Percentiles rank a stretch among this genome's conserved stretches.
Conservation (phyloP, 805 yeast species). For the Cyberlindnera suaveolens region DNA sequence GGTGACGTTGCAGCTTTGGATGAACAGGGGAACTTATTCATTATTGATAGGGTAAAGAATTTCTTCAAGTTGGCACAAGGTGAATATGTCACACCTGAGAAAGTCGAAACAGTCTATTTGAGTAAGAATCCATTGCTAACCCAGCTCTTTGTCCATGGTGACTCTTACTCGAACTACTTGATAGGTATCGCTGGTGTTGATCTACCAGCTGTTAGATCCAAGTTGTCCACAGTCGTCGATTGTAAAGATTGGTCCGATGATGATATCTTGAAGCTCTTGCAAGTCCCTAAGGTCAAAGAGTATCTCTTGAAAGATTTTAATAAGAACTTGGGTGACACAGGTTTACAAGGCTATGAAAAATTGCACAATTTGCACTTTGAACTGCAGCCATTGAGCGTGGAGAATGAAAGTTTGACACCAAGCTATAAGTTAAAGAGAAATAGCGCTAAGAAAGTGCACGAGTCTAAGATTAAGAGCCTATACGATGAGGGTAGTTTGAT, state of each 20-base stretch:
- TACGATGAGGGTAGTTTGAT: constrained; percentile 40
- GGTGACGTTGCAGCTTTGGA: constrained; percentile 49
- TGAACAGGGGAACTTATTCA: constrained; percentile 40
- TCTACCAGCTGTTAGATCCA: constrained; percentile 21
- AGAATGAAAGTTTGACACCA: constrained; percentile 59
- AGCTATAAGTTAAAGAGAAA: constrained; percentile 51
- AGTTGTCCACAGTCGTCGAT: neutral
- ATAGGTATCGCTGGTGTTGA: constrained; percentile 53
- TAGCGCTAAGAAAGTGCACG: constrained; percentile 39
- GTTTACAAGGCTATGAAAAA: constrained; percentile 49
- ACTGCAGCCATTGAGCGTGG: constrained; percentile 54
- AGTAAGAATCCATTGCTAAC: constrained; percentile 34
- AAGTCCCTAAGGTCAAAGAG: constrained; percentile 5
- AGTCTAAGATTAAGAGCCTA: constrained; percentile 33
- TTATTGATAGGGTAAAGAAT: constrained; percentile 61
- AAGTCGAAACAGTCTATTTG: constrained; percentile 50
- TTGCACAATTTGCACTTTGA: constrained; percentile 47
- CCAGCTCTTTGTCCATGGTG: constrained; percentile 52
- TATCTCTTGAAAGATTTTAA: constrained; percentile 5
- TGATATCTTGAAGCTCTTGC: constrained; percentile 6
- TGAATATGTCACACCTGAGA: constrained; percentile 58
- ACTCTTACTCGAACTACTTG: constrained; percentile 39
- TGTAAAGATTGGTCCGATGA: constrained; percentile 6
- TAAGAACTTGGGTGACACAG: constrained; percentile 5
- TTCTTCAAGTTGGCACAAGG: constrained; percentile 53